Evolutionary conservation across 2,329 filamentous ascomycete genomes (phyloP).

Genomic region (Scedosporium aurantiacum): DNA sequence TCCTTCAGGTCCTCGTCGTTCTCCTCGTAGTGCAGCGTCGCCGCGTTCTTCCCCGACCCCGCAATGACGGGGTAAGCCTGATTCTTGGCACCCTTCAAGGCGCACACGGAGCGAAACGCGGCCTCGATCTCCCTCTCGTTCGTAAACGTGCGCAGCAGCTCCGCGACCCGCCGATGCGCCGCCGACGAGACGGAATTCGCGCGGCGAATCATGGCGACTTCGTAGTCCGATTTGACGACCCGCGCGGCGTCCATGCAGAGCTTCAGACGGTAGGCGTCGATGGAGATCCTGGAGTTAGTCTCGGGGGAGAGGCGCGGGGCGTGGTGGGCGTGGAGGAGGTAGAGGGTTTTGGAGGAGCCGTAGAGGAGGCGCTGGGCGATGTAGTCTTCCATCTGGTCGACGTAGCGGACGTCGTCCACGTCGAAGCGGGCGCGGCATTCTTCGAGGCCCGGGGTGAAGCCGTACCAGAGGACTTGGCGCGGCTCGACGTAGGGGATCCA

Average conservation of each 20-base stretch:
- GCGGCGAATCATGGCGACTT: constrained; percentile 68
- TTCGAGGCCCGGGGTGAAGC: constrained; percentile 45
- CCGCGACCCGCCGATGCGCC: constrained; percentile 65
- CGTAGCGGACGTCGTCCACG: constrained; percentile 59
- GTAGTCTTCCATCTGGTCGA: constrained; percentile 37
- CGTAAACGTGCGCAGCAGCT: constrained; percentile 46
- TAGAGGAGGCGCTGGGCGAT: constrained; percentile 26
- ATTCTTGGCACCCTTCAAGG: constrained; percentile 58
- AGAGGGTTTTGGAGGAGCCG: constrained; percentile 27
- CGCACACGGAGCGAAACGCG: constrained; percentile 61
- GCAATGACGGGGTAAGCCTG: constrained; percentile 88
- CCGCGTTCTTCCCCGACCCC: constrained; percentile 70
- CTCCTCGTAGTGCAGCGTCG: constrained; percentile 73
- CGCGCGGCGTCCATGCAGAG: constrained; percentile 70
- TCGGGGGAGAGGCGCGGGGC: constrained; percentile 25
- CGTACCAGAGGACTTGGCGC: constrained; percentile 51
- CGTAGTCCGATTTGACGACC: constrained; percentile 75
- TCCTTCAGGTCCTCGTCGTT: constrained; percentile 65
- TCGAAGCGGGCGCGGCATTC: constrained; percentile 54
- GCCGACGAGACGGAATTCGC: constrained; percentile 70
- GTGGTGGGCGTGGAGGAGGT: constrained; percentile 38
- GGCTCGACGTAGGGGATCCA: constrained; percentile 64
- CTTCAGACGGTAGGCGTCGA: constrained; percentile 45
- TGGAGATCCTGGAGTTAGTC: constrained; percentile 21
- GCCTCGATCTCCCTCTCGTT: constrained; percentile 82